Evolutionary conservation across 495 filamentous ascomycete genomes (phyloP), one percentile per base, ranked within the genome.

Genomic region (Neurospora tetraspora): DNA sequence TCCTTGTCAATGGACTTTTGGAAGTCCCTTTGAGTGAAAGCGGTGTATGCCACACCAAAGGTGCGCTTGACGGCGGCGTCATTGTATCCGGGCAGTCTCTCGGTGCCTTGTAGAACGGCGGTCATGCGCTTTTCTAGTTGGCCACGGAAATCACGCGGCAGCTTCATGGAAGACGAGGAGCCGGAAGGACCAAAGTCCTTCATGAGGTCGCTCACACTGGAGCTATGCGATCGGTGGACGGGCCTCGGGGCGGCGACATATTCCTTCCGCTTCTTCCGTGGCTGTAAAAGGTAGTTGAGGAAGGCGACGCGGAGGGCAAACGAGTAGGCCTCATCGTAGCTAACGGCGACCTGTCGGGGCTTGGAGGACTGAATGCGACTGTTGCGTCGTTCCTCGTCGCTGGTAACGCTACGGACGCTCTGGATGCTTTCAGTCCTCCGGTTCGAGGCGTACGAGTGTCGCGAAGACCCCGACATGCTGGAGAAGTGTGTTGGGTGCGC

Each of bases 261-360:
- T 83, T 97, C 92, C 75, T 92, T 90, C 77, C 94, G 88, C 80
- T 94, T 94, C 75, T 91, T 87, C 76, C 94, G 91, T 74, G 96
- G 96, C 77, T 97, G 92, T 69, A 99, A 90, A 37, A 98, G 90
- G 81, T 99, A 94, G 83, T 93, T 85, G 39, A 99, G 91, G 81
- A 94, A 98, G 76, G 96, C 94, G 76, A 93, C 90, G 70, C 96
- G 92, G 70, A 99, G 89, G 74, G 94, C 93, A 80, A 91, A 97
- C 45, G 89, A 91, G 83, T 94, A 97, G 80, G 93, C 94, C 82
- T 97, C 93, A 74, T 93, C 85, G 78, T 85, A 84, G 77, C 81
- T 86, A 37, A 88, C 82, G 20, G 77, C 74, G 37, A 82, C 74
- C 14, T 80, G 79, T 45, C 81, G 81, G 31, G 81, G 74, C 36